Evolutionary conservation across 495 filamentous ascomycete genomes (phyloP).

Genomic region (Daldinia childiae): DNA sequence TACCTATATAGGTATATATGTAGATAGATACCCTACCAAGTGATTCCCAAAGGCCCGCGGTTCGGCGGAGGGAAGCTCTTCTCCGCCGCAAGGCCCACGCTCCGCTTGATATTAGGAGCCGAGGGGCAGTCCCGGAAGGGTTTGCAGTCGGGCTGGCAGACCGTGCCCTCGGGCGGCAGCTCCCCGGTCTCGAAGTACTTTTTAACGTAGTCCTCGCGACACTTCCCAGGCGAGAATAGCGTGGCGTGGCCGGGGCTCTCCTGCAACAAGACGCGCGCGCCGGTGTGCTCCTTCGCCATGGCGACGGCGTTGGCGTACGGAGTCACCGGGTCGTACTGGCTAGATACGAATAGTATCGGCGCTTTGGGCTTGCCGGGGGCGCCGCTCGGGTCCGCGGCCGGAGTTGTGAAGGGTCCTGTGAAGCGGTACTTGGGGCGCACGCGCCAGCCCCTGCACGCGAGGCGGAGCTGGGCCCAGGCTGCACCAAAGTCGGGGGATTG

Average conservation of each 20-base stretch:
- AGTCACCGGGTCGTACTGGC: conserved; percentile 47
- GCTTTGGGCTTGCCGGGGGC: conserved; percentile 32
- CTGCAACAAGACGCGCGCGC: conserved; percentile 44
- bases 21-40: background rate
- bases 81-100: background rate
- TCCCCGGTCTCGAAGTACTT: conserved; percentile 44
- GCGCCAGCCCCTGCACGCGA: conserved; percentile 64
- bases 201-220: conserved; percentile 35
- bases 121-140: conserved; percentile 25
- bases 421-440: conserved; percentile 43
- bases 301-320: conserved; percentile 42
- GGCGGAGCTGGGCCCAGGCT: conserved; percentile 62
- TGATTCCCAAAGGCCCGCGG: background rate
- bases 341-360: conserved; percentile 47
- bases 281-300: conserved; percentile 40
- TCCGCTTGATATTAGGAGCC: background rate
- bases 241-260: conserved; percentile 45
- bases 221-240: conserved; percentile 34
- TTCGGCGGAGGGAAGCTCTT: background rate
- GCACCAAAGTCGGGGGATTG: conserved; percentile 62
- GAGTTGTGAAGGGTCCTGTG: conserved; percentile 43
- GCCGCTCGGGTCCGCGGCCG: conserved; percentile 10
- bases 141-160: conserved; percentile 42
- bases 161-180: conserved; percentile 40
- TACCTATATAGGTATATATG: no score